phyloP scores from a whole-genome alignment of 2,329 filamentous ascomycete genomes.

The Xylaria polymorpha region DNA sequence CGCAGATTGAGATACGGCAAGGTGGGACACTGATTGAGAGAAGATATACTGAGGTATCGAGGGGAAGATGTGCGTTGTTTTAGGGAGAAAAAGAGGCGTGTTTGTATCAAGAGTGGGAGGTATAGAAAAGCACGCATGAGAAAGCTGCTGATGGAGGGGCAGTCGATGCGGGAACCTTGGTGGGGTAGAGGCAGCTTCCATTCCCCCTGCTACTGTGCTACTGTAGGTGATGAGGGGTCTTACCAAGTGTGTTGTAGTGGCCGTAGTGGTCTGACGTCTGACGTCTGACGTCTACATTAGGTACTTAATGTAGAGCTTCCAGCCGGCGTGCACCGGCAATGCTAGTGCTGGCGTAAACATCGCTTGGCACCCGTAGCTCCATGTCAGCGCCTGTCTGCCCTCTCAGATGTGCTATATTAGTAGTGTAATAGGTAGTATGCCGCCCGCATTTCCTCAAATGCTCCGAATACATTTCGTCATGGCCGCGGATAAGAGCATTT shows the following conservation, averaged over 20 bases:
- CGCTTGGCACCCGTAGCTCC: conserved; percentile 13
- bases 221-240: background rate
- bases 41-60: conserved; percentile 23
- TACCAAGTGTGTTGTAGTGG: background rate
- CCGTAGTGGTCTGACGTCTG: conserved; percentile 26
- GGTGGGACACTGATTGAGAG: conserved; percentile 37
- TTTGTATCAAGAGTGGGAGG: conserved; percentile 35
- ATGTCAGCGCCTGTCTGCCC: background rate
- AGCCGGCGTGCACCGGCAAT: conserved; percentile 24
- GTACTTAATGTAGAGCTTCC: background rate
- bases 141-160: conserved; percentile 43
- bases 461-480: conserved; percentile 38
- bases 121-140: conserved; percentile 44
- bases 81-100: conserved; percentile 34
- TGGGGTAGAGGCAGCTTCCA: conserved; percentile 38
- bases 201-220: conserved; percentile 17
- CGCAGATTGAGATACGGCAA: background rate
- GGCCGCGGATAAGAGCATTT: conserved; percentile 4
- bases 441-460: background rate
- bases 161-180: conserved; percentile 36
- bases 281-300: conserved; percentile 20
- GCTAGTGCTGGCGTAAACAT: background rate
- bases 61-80: conserved; percentile 34
- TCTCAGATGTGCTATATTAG: too few relatives aligned
- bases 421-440: background rate